Evolutionary conservation across 352 stramenopile genomes (phyloP), one percentile per base, ranked within the genome.

Genomic region (Phytophthora cryptogea): DNA sequence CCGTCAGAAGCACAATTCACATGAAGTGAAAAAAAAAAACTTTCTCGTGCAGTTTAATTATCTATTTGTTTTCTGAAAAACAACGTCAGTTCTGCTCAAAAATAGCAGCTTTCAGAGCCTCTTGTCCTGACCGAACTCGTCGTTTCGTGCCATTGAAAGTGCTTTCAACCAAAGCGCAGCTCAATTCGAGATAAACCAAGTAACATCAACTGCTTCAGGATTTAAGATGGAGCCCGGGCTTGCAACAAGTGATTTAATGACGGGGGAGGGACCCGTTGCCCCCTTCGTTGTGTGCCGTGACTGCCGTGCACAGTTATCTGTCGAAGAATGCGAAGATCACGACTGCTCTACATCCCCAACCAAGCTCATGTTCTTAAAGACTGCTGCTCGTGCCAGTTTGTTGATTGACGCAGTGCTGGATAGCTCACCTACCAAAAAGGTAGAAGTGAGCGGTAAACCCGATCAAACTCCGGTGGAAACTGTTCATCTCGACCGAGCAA

Each of bases 271-370:
- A 3, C 31, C 23, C 31, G 41, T 50, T 33, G 53, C 32, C 7
- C 74, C 71, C 0, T 76, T 59, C 11, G 74, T 90, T 27, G 78
- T 71, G 11, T 88, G 81, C 32, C 74, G 77, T 4, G 77, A 80
- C 17, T 89, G 81, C 35, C 78, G 77, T 16, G 58, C 71, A 0
- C 66, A 80, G 27, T 70, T 89, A 37, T 57, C 64, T 5, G 55
- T 89, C 31, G 81, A 90, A 47, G 68, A 80, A 11, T 89, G 86
- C 37, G 81, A 90, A 33, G 77, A 59, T 5, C 81, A 90, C 50
- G 81, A 90, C 60, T 89, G 81, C 48, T 69, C 72, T 8, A 30
- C 55, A 8, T 63, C 56, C 5, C 45, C 56, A 10, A 71, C 62
- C 8, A 80, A 66, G 28, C 42, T 48, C 13, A 54, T 63, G 32